Evolutionary conservation across 2,329 filamentous ascomycete genomes (phyloP), one percentile per base, ranked within the genome.

Genomic region (Cladobotryum mycophilum): DNA sequence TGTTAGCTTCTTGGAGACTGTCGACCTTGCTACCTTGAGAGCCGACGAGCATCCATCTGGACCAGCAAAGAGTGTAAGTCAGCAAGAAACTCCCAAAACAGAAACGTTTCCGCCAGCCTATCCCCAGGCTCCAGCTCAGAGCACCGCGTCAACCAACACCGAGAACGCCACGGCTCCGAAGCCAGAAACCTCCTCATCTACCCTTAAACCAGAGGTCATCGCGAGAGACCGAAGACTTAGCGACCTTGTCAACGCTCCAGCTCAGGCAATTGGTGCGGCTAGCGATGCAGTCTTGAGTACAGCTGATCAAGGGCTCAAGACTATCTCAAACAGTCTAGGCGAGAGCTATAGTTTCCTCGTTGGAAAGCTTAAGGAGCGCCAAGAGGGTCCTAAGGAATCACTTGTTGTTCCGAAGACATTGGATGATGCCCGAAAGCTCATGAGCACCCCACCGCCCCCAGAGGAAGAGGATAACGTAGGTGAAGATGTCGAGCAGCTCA

Each of bases 271-370:
- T 49, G 87, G 87, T 54, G 87, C 84, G 33, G 89, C 89, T 41
- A 88, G 88, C 53, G 92, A 95, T 65, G 87, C 88, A 2, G 83
- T 96, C 22, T 80, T 95, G 53, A 90, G 80, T 58, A 91, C 89
- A 1, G 93, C 93, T 11, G 93, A 99, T 62, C 90, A 96, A 65
- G 81, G 91, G 1, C 76, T 97, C 56, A 95, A 96, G 64, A 95
- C 85, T 35, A 96, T 99, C 58, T 88, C 92, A 55, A 91, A 80
- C 62, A 95, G 89, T 44, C 74, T 97, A 4, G 91, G 92, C 53
- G 90, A 89, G 61, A 96, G 90, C 64, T 95, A 96, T 70, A 93
- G 90, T 53, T 95, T 97, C 65, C 73, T 99, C 20, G 82, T 99
- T 49, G 92, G 92, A 14, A 88, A 90, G 58, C 76, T 96, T 17